Base-by-base conservation (phyloP, 306 rosid species). In the Hippophae gyantsensis region DNA sequence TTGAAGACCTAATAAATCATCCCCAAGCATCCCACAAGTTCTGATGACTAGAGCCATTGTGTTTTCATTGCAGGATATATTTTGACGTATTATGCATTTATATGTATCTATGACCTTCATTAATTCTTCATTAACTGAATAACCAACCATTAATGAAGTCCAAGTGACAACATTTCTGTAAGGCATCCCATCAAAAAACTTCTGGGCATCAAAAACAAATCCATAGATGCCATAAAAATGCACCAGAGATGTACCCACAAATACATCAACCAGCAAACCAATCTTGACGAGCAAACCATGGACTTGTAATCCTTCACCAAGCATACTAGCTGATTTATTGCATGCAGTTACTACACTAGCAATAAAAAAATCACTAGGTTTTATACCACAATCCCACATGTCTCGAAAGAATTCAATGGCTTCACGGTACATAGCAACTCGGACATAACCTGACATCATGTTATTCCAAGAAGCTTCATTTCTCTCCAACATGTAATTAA, bases 381-480 rank as follows among this genome's bases (percentile, higher is more conserved):
- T 54, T 18, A 59, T 62, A n/a, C 81, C 84, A 38, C 11, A 10
- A 14, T 46, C 82, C 56, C 65, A 60, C 79, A 87, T 79, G 32
- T 75, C 68, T 56, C 63, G n/a, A 48, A 87, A 92, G 71, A 92
- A 83, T 38, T 48, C 59, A 79, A 85, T 51, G 9, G 98, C 84
- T 58, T 69, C 71, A 0, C 48, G 3, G 56, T 85, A 79, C 52
- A 66, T 52, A 54, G 95, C 82, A 8, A 59, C 94, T 42, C 83
- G 72, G 45, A 85, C 95, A 54, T 79, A 80, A 50, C 87, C 82
- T 3, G 96, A 83, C 78, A 85, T 92, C 95, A 92, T 81, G 68
- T 76, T 87, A 64, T 81, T 92, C 96, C 98, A 85, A 44, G 96
- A 87, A 49, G 95, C 87, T 69, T 87, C 95, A 57, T 92, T 83